Conservation (phyloP, 1,139 yeast species). For the Trichomonascaceae sp. region DNA sequence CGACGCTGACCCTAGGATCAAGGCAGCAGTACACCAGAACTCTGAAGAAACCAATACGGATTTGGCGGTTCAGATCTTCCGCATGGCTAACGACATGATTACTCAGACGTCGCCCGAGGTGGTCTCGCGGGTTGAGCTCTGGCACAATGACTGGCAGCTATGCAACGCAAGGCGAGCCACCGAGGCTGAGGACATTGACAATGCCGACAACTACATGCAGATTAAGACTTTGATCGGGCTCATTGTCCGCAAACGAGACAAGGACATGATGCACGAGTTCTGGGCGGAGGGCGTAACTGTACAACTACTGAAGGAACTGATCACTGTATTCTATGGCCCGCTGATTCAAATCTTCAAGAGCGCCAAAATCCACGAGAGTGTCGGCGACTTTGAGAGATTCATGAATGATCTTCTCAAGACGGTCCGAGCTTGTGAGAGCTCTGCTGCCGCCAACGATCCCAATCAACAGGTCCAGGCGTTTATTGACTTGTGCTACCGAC, state of each 20-base stretch:
- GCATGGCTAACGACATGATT: constrained; percentile 1
- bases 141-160: constrained; percentile 23
- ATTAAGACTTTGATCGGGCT: constrained; percentile 52
- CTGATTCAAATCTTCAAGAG: constrained; percentile 61
- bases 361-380: constrained; percentile 64
- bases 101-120: constrained; percentile 1
- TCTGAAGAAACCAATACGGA: constrained; percentile 5
- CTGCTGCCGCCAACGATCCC: constrained; percentile 32
- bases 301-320: constrained; percentile 51
- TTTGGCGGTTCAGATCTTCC: constrained; percentile 5
- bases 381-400: constrained; percentile 60
- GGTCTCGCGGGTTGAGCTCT: constrained; percentile 19
- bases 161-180: background rate
- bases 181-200: constrained; percentile 16
- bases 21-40: constrained; percentile 4
- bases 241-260: constrained; percentile 59
- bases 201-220: constrained; percentile 28
- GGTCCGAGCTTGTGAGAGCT: constrained; percentile 37
- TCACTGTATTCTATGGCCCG: constrained; percentile 76
- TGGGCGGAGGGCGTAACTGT: constrained; percentile 82
- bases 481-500: constrained; percentile 50
- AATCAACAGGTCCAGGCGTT: constrained; percentile 51
- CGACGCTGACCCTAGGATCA: constrained; percentile 8
- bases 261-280: constrained; percentile 54
- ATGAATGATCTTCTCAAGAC: constrained; percentile 54